These are phyloP conservation scores for Sideroxylon spinosum DNA, from an alignment of 179 eudicot genomes.

Conservation along the genomic window DNA sequence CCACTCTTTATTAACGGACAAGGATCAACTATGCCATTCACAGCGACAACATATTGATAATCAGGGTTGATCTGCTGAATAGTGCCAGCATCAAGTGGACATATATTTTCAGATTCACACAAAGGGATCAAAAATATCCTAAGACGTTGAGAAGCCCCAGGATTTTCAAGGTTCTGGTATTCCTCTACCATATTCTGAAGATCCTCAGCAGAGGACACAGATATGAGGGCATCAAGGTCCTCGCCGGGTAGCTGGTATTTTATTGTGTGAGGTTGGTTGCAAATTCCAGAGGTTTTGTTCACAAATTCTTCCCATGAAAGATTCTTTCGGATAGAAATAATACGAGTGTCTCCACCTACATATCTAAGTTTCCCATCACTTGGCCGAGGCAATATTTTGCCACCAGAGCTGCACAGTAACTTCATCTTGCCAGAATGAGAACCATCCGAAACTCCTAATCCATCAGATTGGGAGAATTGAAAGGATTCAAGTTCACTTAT, in stretches of 20 bases:
- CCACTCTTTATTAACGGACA: slow-evolving; percentile 33
- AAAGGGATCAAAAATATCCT: slow-evolving; percentile 70
- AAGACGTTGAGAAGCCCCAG: slow-evolving; percentile 58
- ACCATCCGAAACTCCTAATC: slow-evolving; percentile 24
- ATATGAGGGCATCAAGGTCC: slow-evolving; percentile 90
- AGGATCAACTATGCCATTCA: slow-evolving; percentile 62
- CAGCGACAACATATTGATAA: slow-evolving; percentile 80
- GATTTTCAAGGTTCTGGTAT: slow-evolving; percentile 52
- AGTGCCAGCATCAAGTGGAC: slow-evolving; percentile 28
- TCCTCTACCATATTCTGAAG: slow-evolving; percentile 88
- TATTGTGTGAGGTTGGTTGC: slow-evolving; percentile 64
- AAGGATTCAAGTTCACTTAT: slow-evolving; percentile 34
- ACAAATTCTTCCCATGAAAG: slow-evolving; percentile 63
- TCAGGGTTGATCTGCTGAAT: slow-evolving; percentile 52
- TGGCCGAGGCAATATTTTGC: slow-evolving; percentile 83
- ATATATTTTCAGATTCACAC: slow-evolving; percentile 43
- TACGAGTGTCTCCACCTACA: slow-evolving; percentile 89
- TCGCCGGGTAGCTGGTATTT: slow-evolving; percentile 93
- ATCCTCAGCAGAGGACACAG: slow-evolving; percentile 82
- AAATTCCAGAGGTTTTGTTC: slow-evolving; percentile 53
- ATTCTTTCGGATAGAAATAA: slow-evolving; percentile 55
- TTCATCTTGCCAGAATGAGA: slow-evolving; percentile 53
- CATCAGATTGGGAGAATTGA: slow-evolving; percentile 30
- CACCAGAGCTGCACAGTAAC: slow-evolving; percentile 85
- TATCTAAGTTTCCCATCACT: slow-evolving; percentile 87